A percentile compares a stretch with the other conserved stretches of the same genome.
Evolutionary conservation across 108 stramenopile genomes (phyloP).

Genomic region (Nitzschia putrida): DNA sequence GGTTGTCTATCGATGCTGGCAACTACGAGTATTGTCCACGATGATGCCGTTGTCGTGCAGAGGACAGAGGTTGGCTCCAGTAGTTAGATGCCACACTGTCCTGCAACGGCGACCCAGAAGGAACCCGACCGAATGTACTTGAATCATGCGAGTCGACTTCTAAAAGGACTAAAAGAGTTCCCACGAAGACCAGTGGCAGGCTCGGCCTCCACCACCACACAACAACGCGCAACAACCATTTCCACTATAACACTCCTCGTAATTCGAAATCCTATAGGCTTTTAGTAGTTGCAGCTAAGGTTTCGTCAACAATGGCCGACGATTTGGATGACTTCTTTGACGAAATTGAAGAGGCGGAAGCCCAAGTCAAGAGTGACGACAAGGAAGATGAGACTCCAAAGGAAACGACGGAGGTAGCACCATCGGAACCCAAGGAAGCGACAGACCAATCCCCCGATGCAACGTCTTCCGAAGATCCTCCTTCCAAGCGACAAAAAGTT

Average conservation of each 20-base stretch:
- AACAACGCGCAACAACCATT: neutral
- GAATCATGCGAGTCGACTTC: neutral
- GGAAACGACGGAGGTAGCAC: slow-evolving; percentile 11
- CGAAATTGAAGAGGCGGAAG: slow-evolving; percentile 70
- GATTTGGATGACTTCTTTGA: slow-evolving; percentile 86
- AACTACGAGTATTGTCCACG: neutral
- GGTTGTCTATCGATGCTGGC: neutral
- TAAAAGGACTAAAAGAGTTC: neutral
- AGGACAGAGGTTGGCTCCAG: neutral
- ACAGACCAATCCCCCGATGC: neutral
- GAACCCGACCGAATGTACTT: neutral
- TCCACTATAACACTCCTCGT: neutral
- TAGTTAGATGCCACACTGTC: neutral
- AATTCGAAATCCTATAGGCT: neutral
- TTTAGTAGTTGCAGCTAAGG: neutral
- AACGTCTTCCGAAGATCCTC: slow-evolving; percentile 5
- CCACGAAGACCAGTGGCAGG: neutral
- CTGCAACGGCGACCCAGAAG: neutral
- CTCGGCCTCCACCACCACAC: too few species aligned
- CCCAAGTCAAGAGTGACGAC: slow-evolving; percentile 51
- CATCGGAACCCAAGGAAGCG: neutral
- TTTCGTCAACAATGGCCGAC: slow-evolving; percentile 60
- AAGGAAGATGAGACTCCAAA: slow-evolving; percentile 18
- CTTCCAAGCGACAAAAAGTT: slow-evolving; percentile 18
- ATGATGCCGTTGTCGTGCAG: neutral